These are phyloP conservation scores for Umbelopsis sp. DNA, from an alignment of 192 early-diverging fungal species.

Conservation along the genomic window DNA sequence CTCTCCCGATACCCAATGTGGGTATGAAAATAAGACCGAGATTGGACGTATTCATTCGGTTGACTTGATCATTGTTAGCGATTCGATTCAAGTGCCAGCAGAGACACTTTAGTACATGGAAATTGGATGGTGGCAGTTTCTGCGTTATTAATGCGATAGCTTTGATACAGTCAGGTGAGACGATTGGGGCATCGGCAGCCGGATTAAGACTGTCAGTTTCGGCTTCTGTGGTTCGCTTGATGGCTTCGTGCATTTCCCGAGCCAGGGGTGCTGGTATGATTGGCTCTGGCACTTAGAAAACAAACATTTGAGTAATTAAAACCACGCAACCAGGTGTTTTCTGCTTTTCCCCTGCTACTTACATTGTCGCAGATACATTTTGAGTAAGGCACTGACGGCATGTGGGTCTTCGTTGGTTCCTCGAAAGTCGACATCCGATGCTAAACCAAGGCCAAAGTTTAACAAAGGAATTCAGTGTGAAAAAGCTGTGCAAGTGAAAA, in stretches of 20 bases:
- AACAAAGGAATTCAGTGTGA: too few relatives aligned
- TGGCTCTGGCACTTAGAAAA: constrained; percentile 48
- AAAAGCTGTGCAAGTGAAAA: not conserved
- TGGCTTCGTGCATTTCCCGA: constrained; percentile 47
- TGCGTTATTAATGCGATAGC: constrained; percentile 40
- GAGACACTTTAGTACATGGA: constrained; percentile 52
- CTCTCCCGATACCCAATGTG: constrained; percentile 54
- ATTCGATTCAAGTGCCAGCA: constrained; percentile 58
- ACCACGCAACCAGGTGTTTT: not conserved
- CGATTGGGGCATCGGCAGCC: constrained; percentile 22
- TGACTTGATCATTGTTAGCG: constrained; percentile 46
- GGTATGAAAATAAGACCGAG: constrained; percentile 66
- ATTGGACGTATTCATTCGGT: constrained; percentile 64
- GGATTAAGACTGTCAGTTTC: constrained; percentile 26
- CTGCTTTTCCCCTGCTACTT: constrained; percentile 24
- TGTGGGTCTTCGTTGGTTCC: constrained; percentile 53
- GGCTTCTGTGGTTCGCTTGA: constrained; percentile 31
- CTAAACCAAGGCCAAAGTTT: constrained; percentile 1
- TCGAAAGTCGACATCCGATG: constrained; percentile 49
- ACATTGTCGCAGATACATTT: constrained; percentile 65
- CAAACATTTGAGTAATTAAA: constrained; percentile 7
- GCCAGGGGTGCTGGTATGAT: constrained; percentile 49
- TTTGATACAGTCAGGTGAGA: constrained; percentile 30
- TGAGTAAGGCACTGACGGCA: constrained; percentile 60
- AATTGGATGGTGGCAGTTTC: constrained; percentile 51